These are phyloP conservation scores for Rhizophagus prolifer DNA, from an alignment of 192 early-diverging fungal species.

Conservation along the genomic window DNA sequence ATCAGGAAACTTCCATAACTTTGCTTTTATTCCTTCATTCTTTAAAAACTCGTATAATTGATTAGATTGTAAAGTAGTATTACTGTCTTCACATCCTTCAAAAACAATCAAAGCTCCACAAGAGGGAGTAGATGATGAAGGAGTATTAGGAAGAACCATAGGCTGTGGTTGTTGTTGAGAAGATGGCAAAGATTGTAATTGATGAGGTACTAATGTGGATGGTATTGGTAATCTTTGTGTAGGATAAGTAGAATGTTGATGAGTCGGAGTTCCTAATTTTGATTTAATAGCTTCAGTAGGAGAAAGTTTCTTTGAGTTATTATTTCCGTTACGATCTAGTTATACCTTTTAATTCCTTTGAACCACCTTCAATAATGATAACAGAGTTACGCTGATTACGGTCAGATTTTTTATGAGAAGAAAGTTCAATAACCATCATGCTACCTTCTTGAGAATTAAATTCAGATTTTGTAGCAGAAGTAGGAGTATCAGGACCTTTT, in stretches of 20 bases:
- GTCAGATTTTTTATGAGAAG: neutral
- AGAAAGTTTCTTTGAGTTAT: neutral
- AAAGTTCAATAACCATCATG: constrained; percentile 17
- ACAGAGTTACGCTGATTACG: constrained; percentile 2
- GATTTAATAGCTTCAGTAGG: constrained; percentile 7
- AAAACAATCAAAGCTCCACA: constrained; percentile 29
- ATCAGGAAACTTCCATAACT: constrained; percentile 30
- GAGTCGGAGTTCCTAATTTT: neutral
- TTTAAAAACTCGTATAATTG: constrained; percentile 27
- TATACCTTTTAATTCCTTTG: constrained; percentile 27
- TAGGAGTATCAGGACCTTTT: constrained; percentile 14
- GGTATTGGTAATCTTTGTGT: constrained; percentile 10
- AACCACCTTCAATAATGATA: constrained; percentile 28
- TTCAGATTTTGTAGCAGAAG: neutral
- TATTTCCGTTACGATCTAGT: neutral
- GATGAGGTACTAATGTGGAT: neutral
- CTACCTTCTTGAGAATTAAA: neutral
- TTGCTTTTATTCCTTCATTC: constrained; percentile 24
- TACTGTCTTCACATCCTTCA: constrained; percentile 29
- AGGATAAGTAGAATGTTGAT: neutral
- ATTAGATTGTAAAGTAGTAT: constrained; percentile 16
- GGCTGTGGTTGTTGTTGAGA: neutral
- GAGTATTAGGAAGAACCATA: neutral
- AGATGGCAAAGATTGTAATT: neutral
- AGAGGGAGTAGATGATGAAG: neutral